These are phyloP conservation scores for Osmanthus fragrans DNA, from an alignment of 257 asterid species.

Conservation along the genomic window DNA sequence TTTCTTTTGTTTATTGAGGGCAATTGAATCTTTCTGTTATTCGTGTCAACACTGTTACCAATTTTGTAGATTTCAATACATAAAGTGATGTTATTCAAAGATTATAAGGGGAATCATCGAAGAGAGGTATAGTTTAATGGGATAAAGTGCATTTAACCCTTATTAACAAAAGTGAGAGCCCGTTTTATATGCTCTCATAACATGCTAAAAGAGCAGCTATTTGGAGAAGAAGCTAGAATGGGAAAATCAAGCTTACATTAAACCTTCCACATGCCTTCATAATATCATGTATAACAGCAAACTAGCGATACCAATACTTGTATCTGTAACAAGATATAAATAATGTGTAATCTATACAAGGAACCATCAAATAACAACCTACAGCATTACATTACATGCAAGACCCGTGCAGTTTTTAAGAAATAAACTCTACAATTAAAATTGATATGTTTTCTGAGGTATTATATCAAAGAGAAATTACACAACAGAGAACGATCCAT, in stretches of 20 bases:
- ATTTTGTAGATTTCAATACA: neutral
- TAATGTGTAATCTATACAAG: conserved; percentile 30
- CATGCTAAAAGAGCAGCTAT: neutral
- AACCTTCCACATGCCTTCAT: neutral
- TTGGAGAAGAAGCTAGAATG: neutral
- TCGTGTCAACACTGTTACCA: neutral
- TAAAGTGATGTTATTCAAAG: neutral
- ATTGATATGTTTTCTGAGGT: conserved; percentile 6
- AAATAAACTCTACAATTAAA: conserved; percentile 21
- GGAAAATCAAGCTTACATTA: neutral
- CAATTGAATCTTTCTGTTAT: neutral
- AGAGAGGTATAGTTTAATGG: neutral
- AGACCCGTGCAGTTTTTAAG: neutral
- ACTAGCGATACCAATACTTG: conserved; percentile 2
- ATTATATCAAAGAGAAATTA: conserved; percentile 19
- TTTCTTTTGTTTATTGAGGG: neutral
- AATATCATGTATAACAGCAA: conserved; percentile 3
- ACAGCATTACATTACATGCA: conserved; percentile 4
- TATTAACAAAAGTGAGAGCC: neutral
- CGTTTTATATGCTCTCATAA: neutral
- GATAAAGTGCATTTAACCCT: neutral
- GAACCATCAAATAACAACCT: conserved; percentile 19
- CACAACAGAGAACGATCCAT: conserved; percentile 15
- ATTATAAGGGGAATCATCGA: neutral
- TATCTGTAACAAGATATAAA: conserved; percentile 6